Conservation (phyloP, 352 stramenopile genomes). For the Phytophthora multivora region DNA sequence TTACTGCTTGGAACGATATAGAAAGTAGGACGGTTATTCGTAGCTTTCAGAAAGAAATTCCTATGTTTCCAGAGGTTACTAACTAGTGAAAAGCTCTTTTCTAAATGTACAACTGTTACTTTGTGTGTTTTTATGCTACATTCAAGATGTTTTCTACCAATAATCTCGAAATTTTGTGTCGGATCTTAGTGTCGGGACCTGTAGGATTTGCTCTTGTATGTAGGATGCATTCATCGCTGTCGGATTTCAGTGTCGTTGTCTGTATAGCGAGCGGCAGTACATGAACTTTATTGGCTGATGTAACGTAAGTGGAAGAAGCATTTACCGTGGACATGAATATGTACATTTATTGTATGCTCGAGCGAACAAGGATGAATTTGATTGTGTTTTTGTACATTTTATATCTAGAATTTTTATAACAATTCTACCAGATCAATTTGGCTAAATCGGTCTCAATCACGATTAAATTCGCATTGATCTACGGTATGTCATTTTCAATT, state of each 20-base stretch:
- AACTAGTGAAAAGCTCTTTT: not conserved
- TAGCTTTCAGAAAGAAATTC: not conserved
- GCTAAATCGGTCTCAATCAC: too few species aligned
- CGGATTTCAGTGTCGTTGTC: not conserved
- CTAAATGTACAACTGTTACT: not conserved
- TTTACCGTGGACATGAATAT: too few species aligned
- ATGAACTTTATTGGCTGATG: not conserved
- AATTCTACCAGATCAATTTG: too few species aligned
- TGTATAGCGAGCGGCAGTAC: not conserved
- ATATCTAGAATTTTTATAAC: too few species aligned
- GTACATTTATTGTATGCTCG: too few species aligned
- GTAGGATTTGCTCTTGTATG: not conserved
- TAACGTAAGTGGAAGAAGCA: too few species aligned
- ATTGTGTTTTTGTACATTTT: too few species aligned
- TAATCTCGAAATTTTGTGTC: not conserved
- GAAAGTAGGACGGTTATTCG: not conserved
- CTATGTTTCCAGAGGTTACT: not conserved
- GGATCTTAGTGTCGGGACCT: not conserved
- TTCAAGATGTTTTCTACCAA: not conserved
- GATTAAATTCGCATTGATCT: too few species aligned
- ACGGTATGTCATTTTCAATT: too few species aligned
- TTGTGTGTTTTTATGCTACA: not conserved
- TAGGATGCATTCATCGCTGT: not conserved
- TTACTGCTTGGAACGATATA: not conserved
- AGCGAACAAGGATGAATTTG: too few species aligned